Evolutionary conservation across 257 asterid species (phyloP), one percentile per base, ranked within the genome.

Genomic region (Jacaranda copaia): DNA sequence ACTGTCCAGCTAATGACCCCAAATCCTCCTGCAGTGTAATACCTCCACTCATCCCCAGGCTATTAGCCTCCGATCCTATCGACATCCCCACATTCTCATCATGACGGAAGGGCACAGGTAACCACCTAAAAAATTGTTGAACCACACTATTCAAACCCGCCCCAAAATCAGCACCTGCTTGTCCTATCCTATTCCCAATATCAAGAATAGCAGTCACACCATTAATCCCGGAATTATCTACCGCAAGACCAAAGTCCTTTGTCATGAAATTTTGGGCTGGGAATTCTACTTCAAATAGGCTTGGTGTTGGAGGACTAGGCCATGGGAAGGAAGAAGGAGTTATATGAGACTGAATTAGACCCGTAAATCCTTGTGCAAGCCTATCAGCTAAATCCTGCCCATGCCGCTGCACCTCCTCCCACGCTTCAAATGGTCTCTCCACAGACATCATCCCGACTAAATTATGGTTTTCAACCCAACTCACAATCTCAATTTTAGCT

Each of bases 341-440:
- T 9, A 94, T 88, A 77, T 94, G 97, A 38, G 96, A 85, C 49
- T 92, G 98, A 78, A 95, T 93, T 71, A 93, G 79, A 35, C 96
- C 97, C 13, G 96, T 86, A 68, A 95, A 90, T 8, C 98, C 96
- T 80, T 95, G 96, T 7, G 99, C 84, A 12, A 95, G 87, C 85
- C 77, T 90, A 77, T 92, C 99, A 4, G 98, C 99, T 43, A 92
- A 84, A 73, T 93, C 98, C 77, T 80, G 92, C 32, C 99, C 97
- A 58, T 95, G 99, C 72, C 98, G 88, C 87, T 95, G 99, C 78
- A 93, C 97, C 88, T 95, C 99, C 81, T 95, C 99, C 99, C 99
- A 95, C 12, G 97, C 99, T 65, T 95, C 99, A 72, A 93, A 89
- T 4, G 98, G 87, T 83, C 99, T 85, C 87, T 95, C 99, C 71